Evolutionary conservation across 345 rosid species (phyloP).

Genomic region (Anastatica hierochuntica): DNA sequence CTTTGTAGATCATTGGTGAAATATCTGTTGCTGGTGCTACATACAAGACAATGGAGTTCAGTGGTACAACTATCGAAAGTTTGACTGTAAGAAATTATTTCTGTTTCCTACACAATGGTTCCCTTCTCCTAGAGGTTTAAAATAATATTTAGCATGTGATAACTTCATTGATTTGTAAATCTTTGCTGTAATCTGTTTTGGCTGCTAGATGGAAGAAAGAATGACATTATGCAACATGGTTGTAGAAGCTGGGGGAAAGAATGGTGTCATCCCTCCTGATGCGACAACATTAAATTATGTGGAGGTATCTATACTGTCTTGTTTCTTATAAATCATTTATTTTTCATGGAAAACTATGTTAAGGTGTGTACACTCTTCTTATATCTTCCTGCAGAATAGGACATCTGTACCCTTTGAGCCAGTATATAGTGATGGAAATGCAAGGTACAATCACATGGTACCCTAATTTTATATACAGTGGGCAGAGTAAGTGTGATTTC

Average conservation of each 20-base stretch:
- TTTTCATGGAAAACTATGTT: not conserved
- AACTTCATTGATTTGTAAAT: not conserved
- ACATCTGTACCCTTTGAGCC: slow-evolving; percentile 77
- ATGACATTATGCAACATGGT: slow-evolving; percentile 89
- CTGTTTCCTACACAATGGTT: not conserved
- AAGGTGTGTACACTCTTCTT: not conserved
- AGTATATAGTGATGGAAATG: slow-evolving; percentile 79
- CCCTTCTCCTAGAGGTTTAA: not conserved
- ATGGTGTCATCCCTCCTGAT: slow-evolving; percentile 93
- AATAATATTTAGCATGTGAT: not conserved
- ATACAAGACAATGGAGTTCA: slow-evolving; percentile 93
- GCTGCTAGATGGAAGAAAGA: slow-evolving; percentile 87
- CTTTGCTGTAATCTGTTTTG: slow-evolving; percentile 5
- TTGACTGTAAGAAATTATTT: slow-evolving; percentile 46
- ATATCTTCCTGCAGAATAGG: slow-evolving; percentile 52
- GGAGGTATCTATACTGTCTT: slow-evolving; percentile 41
- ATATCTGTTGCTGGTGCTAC: slow-evolving; percentile 97
- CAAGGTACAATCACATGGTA: slow-evolving; percentile 42
- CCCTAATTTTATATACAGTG: not conserved
- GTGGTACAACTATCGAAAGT: slow-evolving; percentile 80
- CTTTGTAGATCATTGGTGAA: slow-evolving; percentile 82
- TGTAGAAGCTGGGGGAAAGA: slow-evolving; percentile 96
- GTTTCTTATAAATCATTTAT: not conserved
- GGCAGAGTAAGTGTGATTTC: not conserved
- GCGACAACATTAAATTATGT: slow-evolving; percentile 79